Evolutionary conservation across 257 asterid species (phyloP).

Genomic region (Jacaranda mimosifolia): DNA sequence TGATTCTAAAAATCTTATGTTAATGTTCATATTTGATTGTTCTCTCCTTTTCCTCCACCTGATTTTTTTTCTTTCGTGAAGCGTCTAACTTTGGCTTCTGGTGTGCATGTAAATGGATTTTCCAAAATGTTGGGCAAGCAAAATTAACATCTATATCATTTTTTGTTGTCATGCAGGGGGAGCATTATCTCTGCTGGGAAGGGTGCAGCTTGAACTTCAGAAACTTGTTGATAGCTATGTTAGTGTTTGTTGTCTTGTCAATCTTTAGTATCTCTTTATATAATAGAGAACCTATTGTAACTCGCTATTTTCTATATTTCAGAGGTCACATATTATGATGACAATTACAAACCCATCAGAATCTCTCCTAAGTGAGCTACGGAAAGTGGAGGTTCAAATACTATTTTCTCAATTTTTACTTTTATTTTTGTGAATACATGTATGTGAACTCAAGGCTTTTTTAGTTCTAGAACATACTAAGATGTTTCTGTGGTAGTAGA

Average conservation of each 20-base stretch:
- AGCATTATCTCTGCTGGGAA: constrained; percentile 77
- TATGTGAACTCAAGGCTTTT: constrained; percentile 17
- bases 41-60: not conserved
- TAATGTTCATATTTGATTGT: not conserved
- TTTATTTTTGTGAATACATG: constrained; percentile 8
- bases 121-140: constrained; percentile 4
- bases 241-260: constrained; percentile 51
- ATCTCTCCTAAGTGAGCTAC: constrained; percentile 93
- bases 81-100: constrained; percentile 5
- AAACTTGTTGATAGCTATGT: constrained; percentile 88
- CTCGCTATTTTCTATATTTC: constrained; percentile 49
- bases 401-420: constrained; percentile 7
- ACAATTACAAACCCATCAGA: constrained; percentile 95
- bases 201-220: constrained; percentile 87
- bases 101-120: constrained; percentile 21
- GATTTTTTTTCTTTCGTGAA: not conserved
- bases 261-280: constrained; percentile 8
- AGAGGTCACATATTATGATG: constrained; percentile 83
- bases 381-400: constrained; percentile 88
- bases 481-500: not conserved
- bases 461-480: constrained; percentile 14
- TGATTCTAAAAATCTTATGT: too few relatives aligned
- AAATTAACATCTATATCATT: constrained; percentile 17
- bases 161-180: constrained; percentile 64
- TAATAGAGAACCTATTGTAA: constrained; percentile 39